These are phyloP conservation scores for Neophaeococcomyces aloes DNA, from an alignment of 2,329 filamentous ascomycete species.

Conservation along the genomic window DNA sequence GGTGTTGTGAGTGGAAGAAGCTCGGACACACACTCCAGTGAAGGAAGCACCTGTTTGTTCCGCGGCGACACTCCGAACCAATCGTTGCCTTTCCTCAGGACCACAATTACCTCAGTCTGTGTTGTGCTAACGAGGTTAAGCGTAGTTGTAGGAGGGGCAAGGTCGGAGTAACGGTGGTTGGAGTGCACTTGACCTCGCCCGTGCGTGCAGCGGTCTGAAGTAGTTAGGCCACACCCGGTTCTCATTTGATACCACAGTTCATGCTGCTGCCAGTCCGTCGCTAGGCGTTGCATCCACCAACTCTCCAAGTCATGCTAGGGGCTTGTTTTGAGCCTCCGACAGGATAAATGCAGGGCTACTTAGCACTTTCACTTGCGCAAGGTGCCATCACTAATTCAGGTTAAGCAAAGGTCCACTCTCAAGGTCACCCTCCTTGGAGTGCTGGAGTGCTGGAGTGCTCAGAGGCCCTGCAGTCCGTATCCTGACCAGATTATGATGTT, in stretches of 20 bases:
- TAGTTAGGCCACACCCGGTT: background rate
- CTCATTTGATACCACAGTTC: too few relatives aligned
- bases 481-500: slow-evolving; percentile 3
- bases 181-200: background rate
- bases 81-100: background rate
- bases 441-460: too few relatives aligned
- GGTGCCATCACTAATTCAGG: background rate
- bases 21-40: slow-evolving; percentile 1
- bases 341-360: slow-evolving; percentile 1
- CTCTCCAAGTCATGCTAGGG: background rate
- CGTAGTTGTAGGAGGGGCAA: background rate
- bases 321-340: background rate
- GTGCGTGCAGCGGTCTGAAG: background rate
- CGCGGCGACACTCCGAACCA: background rate
- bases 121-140: background rate
- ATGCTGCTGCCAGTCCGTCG: too few relatives aligned
- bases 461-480: slow-evolving; percentile 5
- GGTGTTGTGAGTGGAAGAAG: background rate
- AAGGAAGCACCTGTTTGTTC: background rate
- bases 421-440: slow-evolving; percentile 1
- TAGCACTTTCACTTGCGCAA: background rate
- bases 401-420: background rate
- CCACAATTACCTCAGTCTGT: background rate
- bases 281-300: background rate
- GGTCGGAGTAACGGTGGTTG: background rate